phyloP scores from a whole-genome alignment of 306 rosid species.

The Trifolium fragiferum region DNA sequence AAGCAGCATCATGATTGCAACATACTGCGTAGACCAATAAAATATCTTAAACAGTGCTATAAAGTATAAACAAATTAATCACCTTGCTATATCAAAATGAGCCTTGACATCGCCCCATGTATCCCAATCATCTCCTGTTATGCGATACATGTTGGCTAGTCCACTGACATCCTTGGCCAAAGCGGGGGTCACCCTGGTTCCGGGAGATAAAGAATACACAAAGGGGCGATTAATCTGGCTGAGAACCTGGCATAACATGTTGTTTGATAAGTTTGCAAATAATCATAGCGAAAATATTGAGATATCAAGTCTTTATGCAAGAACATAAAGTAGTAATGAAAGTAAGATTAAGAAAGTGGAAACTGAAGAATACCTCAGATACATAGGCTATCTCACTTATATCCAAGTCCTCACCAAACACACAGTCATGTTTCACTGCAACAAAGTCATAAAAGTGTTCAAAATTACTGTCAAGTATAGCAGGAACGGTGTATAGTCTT shows the following conservation, averaged over 20 bases:
- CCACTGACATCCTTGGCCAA: slow-evolving; percentile 78
- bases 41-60: slow-evolving; percentile 22
- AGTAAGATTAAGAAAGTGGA: slow-evolving; percentile 1
- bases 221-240: slow-evolving; percentile 66
- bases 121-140: slow-evolving; percentile 99
- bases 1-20: slow-evolving; percentile 21
- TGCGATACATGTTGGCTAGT: slow-evolving; percentile 84
- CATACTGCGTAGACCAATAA: slow-evolving; percentile 28
- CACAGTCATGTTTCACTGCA: slow-evolving; percentile 95
- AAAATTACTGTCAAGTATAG: slow-evolving; percentile 9
- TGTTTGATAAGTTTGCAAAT: slow-evolving; percentile 19
- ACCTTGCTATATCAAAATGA: slow-evolving; percentile 88
- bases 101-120: slow-evolving; percentile 65
- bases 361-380: slow-evolving; percentile 64
- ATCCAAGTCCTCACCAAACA: slow-evolving; percentile 94
- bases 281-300: slow-evolving; percentile 24
- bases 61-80: slow-evolving; percentile 22
- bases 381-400: slow-evolving; percentile 72
- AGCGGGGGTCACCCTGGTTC: slow-evolving; percentile 75
- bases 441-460: slow-evolving; percentile 37
- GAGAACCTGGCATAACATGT: slow-evolving; percentile 61
- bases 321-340: slow-evolving; percentile 15
- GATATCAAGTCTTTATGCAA: slow-evolving; percentile 1
- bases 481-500: slow-evolving; percentile 1
- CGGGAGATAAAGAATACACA: slow-evolving; percentile 88